These are phyloP conservation scores for Mortierella alpina DNA, from an alignment of 192 early-diverging fungal species.

Conservation along the genomic window DNA sequence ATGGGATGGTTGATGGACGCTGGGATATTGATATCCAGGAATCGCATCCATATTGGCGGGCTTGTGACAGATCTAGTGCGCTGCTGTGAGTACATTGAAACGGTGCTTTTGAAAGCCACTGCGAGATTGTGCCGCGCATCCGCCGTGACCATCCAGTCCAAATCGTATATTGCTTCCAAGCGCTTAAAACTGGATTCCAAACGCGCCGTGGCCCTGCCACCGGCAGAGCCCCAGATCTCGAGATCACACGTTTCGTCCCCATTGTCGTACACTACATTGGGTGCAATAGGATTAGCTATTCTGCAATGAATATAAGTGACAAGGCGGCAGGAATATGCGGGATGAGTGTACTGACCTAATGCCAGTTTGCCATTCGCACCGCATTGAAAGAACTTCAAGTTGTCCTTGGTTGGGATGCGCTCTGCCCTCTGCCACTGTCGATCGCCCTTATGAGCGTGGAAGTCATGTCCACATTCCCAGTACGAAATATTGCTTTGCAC, in stretches of 20 bases:
- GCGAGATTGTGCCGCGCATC: conserved; percentile 81
- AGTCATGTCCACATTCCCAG: conserved; percentile 48
- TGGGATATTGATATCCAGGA: conserved; percentile 65
- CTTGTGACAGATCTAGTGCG: conserved; percentile 54
- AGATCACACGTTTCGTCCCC: conserved; percentile 23
- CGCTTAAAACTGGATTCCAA: conserved; percentile 15
- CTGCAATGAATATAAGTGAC: not conserved
- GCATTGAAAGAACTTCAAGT: conserved; percentile 47
- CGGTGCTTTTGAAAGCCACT: conserved; percentile 61
- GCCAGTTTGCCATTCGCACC: conserved; percentile 57
- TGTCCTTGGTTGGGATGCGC: conserved; percentile 18
- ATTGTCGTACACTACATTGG: conserved; percentile 25
- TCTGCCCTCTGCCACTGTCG: conserved; percentile 33
- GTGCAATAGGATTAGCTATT: not conserved
- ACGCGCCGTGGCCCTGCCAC: conserved; percentile 38
- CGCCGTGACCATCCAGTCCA: conserved; percentile 81
- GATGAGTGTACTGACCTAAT: conserved; percentile 26
- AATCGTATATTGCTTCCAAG: conserved; percentile 60
- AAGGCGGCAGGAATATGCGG: not conserved
- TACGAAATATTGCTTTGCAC: conserved; percentile 50
- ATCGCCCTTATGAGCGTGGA: conserved; percentile 22
- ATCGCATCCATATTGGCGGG: conserved; percentile 61
- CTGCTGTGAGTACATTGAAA: conserved; percentile 72
- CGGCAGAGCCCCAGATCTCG: conserved; percentile 51
- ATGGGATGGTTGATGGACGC: conserved; percentile 60